These are phyloP conservation scores for Torulaspora pretoriensis DNA, from an alignment of 1,139 yeast genomes.

Conservation along the genomic window DNA sequence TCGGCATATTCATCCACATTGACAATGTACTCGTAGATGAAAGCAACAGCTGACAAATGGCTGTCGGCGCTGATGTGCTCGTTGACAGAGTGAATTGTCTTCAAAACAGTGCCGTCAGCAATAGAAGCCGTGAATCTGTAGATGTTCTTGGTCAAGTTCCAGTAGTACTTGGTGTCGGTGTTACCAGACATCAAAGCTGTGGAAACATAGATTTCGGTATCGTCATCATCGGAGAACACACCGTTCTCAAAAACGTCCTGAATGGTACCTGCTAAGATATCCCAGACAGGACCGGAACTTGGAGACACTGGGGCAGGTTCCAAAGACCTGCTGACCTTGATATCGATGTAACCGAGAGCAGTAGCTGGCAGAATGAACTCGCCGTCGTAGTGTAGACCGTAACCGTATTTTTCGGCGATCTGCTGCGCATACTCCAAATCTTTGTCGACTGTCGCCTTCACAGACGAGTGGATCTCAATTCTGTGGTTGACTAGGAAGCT, in stretches of 20 bases:
- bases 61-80: constrained; percentile 51
- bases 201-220: constrained; percentile 46
- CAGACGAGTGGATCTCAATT: constrained; percentile 48
- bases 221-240: constrained; percentile 24
- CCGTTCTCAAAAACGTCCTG: constrained; percentile 46
- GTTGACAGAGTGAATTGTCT: constrained; percentile 52
- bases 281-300: constrained; percentile 45
- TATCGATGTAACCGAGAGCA: constrained; percentile 39
- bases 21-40: constrained; percentile 51
- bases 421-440: constrained; percentile 39
- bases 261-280: constrained; percentile 50
- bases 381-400: constrained; percentile 42
- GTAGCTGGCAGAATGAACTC: constrained; percentile 27
- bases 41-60: constrained; percentile 56
- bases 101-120: constrained; percentile 19
- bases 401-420: constrained; percentile 45
- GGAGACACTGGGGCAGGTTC: constrained; percentile 58
- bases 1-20: constrained; percentile 33
- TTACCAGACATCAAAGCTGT: constrained; percentile 74
- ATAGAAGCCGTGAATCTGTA: constrained; percentile 45
- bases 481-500: constrained; percentile 52
- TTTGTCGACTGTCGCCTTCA: constrained; percentile 43
- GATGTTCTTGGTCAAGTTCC: constrained; percentile 69
- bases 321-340: constrained; percentile 39
- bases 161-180: constrained; percentile 78